These are phyloP conservation scores for Lentinula edodes DNA, from an alignment of 768 basidiomycete genomes.

Conservation along the genomic window DNA sequence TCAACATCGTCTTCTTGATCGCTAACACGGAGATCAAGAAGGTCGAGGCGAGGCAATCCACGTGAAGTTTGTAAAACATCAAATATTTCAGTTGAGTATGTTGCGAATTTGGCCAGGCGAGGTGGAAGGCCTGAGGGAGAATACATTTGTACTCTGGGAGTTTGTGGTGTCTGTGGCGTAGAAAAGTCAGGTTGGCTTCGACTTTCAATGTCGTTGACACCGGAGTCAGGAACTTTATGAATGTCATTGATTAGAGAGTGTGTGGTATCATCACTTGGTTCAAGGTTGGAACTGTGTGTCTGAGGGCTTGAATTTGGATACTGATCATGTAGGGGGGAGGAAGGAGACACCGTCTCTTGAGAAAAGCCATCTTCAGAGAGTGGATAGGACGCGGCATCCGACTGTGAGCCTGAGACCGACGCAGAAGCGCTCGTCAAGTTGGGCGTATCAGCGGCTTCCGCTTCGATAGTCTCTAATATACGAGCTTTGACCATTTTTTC, in stretches of 20 bases:
- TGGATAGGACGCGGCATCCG: not conserved
- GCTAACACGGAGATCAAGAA: slow-evolving; percentile 29
- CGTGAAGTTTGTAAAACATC: slow-evolving; percentile 78
- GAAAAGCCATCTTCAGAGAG: not conserved
- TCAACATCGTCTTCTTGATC: slow-evolving; percentile 19
- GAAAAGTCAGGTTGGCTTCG: not conserved
- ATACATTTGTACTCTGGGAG: not conserved
- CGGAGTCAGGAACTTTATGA: not conserved
- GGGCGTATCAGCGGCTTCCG: not conserved
- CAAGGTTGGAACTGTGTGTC: not conserved
- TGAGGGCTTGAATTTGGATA: not conserved
- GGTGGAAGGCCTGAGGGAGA: slow-evolving; percentile 40
- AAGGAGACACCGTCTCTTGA: not conserved
- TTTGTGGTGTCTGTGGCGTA: not conserved
- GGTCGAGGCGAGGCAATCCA: slow-evolving; percentile 70
- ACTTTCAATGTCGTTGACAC: not conserved
- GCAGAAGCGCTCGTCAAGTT: not conserved
- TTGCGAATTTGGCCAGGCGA: slow-evolving; percentile 33
- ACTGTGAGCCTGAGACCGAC: not conserved
- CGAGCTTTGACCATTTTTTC: not conserved
- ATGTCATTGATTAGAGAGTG: not conserved
- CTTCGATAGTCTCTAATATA: not conserved
- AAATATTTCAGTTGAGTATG: slow-evolving; percentile 69
- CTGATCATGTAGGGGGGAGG: too few relatives aligned
- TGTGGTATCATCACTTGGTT: not conserved